Evolutionary conservation across 257 asterid species (phyloP).

Genomic region (Scutellaria baicalensis): DNA sequence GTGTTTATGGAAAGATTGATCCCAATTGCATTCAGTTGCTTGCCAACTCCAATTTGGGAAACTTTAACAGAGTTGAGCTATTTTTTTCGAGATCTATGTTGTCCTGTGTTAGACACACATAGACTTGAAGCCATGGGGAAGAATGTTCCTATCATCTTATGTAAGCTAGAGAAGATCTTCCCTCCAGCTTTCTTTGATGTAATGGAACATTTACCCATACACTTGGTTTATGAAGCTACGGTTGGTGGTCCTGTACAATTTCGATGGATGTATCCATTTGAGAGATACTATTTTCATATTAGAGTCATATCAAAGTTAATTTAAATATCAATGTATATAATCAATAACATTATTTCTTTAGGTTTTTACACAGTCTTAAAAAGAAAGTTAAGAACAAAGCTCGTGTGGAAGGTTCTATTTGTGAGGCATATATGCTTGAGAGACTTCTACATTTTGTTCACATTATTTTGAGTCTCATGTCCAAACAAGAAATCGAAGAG

Average conservation of each 20-base stretch:
- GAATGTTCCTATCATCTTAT: neutral
- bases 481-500: neutral
- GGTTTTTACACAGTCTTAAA: neutral
- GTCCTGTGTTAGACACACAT: neutral
- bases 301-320: neutral
- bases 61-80: neutral
- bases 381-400: neutral
- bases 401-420: neutral
- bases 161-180: too few relatives aligned
- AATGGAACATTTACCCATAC: neutral
- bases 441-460: neutral
- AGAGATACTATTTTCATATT: neutral
- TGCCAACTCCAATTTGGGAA: neutral
- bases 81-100: neutral
- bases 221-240: neutral
- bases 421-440: neutral
- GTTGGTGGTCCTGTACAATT: too few relatives aligned
- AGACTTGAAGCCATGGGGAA: too few relatives aligned
- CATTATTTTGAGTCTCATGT: neutral
- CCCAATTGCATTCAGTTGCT: too few relatives aligned
- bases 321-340: too few relatives aligned
- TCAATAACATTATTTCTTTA: neutral
- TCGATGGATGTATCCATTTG: neutral
- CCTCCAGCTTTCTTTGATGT: too few relatives aligned
- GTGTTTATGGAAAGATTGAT: neutral